phyloP scores from a whole-genome alignment of 2,329 filamentous ascomycete species.

The Colletotrichum truncatum region DNA sequence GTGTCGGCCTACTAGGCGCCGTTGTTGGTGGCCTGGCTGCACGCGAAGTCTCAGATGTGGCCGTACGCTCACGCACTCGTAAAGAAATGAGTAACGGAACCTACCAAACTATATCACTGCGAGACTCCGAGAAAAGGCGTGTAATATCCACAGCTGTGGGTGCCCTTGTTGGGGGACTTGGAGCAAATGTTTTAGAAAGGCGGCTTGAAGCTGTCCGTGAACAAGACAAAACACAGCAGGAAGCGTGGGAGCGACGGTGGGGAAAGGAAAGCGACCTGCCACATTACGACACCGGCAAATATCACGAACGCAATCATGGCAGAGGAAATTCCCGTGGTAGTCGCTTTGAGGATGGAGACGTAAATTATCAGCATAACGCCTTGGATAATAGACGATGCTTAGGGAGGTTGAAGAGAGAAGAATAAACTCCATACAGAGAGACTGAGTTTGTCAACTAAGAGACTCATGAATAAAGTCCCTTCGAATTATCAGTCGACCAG shows the following conservation, averaged over 20 bases:
- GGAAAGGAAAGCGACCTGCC: conserved; percentile 39
- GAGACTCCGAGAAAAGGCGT: conserved; percentile 41
- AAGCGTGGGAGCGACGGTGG: conserved; percentile 44
- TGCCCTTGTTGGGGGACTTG: conserved; percentile 63
- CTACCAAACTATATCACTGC: conserved; percentile 12
- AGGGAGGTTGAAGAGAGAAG: conserved; percentile 23
- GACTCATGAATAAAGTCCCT: too few species aligned
- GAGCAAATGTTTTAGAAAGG: conserved; percentile 60
- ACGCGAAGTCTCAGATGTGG: conserved; percentile 55
- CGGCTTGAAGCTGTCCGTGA: conserved; percentile 49
- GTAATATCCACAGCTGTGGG: conserved; percentile 61
- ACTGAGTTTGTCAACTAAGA: neutral
- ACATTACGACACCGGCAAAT: conserved; percentile 35
- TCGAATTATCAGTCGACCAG: too few species aligned
- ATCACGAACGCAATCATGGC: conserved; percentile 25
- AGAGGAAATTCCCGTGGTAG: conserved; percentile 32
- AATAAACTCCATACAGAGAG: too few species aligned
- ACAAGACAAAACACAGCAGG: conserved; percentile 41
- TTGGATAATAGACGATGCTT: conserved; percentile 35
- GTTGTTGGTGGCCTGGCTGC: conserved; percentile 64
- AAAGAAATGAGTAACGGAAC: conserved; percentile 27
- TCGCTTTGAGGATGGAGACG: conserved; percentile 38
- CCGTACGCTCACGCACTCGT: conserved; percentile 38
- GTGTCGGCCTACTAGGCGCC: conserved; percentile 61
- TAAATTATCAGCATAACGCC: conserved; percentile 24